Percentiles rank a stretch among this genome's conserved stretches.
phyloP scores from a whole-genome alignment of 345 rosid species.

The Cardamine occulta region DNA sequence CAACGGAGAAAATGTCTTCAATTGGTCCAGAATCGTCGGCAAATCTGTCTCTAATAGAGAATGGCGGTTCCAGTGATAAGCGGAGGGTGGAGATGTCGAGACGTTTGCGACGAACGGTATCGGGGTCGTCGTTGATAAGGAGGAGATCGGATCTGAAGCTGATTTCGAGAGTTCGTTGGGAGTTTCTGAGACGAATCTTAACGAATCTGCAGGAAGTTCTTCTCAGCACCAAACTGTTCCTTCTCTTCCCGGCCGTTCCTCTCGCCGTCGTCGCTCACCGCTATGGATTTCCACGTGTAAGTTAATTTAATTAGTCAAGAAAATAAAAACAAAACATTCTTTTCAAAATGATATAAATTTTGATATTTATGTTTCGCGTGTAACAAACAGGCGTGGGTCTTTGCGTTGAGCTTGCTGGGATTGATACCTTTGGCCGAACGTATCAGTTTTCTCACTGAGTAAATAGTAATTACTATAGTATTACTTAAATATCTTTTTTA shows the following conservation, averaged over 20 bases:
- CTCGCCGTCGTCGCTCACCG: conserved; percentile 39
- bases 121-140: conserved; percentile 40
- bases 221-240: conserved; percentile 41
- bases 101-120: conserved; percentile 32
- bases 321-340: not conserved
- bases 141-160: conserved; percentile 47
- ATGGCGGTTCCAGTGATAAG: conserved; percentile 25
- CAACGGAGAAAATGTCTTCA: conserved; percentile 42
- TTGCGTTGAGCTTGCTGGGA: conserved; percentile 80
- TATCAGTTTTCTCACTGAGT: conserved; percentile 93
- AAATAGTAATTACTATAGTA: not conserved
- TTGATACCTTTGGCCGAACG: conserved; percentile 84
- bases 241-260: conserved; percentile 42
- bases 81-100: conserved; percentile 23
- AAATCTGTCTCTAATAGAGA: conserved; percentile 32
- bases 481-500: conserved; percentile 27
- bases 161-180: conserved; percentile 39
- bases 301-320: not conserved
- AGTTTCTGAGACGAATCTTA: conserved; percentile 17
- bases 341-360: no score
- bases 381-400: conserved; percentile 64
- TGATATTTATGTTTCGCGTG: not conserved
- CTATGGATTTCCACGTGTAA: conserved; percentile 35
- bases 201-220: conserved; percentile 44
- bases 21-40: conserved; percentile 32